Evolutionary conservation across 2,329 filamentous ascomycete genomes (phyloP).

Genomic region (Ophiosphaerella korrae): DNA sequence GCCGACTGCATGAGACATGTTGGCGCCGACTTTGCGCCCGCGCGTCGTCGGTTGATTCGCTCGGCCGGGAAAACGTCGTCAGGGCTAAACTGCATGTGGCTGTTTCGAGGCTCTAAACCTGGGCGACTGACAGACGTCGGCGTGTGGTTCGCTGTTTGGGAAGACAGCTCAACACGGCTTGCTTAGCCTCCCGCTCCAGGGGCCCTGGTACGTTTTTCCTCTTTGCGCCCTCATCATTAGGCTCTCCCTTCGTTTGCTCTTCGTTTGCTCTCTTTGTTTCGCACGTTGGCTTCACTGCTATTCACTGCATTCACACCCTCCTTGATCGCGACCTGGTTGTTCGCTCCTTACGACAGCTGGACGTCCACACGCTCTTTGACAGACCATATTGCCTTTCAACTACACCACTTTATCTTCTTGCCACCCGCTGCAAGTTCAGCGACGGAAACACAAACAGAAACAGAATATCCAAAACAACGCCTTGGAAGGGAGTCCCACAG

Average conservation of each 20-base stretch:
- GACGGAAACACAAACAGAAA: conserved; percentile 24
- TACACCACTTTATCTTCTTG: conserved; percentile 19
- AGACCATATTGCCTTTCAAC: conserved; percentile 32
- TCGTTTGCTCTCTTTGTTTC: conserved; percentile 5
- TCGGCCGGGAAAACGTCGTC: conserved; percentile 17
- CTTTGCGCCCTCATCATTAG: conserved; percentile 24
- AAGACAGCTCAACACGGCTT: conserved; percentile 32
- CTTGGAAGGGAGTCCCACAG: neutral
- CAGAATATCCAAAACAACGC: conserved; percentile 10
- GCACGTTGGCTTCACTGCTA: conserved; percentile 30
- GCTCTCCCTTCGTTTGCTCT: conserved; percentile 34
- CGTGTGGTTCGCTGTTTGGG: conserved; percentile 28
- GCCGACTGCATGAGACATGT: conserved; percentile 25
- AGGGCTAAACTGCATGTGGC: conserved; percentile 19
- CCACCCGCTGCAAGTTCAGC: conserved; percentile 35
- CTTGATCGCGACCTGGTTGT: conserved; percentile 41
- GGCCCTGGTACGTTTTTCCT: conserved; percentile 24
- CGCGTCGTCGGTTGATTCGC: conserved; percentile 20
- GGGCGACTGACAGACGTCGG: conserved; percentile 5
- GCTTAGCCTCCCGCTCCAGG: conserved; percentile 18
- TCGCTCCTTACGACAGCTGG: conserved; percentile 49
- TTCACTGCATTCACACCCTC: conserved; percentile 22
- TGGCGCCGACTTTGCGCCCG: conserved; percentile 19
- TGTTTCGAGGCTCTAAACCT: conserved; percentile 11
- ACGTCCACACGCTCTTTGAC: conserved; percentile 45